Evolutionary conservation across 768 basidiomycete species (phyloP).

Genomic region (Boletus eberwhitei): DNA sequence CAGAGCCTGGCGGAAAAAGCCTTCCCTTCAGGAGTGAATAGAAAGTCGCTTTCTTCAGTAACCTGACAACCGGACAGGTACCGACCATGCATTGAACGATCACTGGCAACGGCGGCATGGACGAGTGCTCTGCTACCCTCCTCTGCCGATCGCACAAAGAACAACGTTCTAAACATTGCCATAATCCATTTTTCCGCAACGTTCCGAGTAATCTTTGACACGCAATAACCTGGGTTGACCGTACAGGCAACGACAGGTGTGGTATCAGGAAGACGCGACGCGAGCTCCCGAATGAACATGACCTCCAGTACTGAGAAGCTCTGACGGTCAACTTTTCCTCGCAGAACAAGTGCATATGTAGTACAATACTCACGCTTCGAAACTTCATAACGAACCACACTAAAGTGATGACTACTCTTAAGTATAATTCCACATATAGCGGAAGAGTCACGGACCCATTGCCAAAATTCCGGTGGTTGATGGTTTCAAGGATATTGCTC

Average conservation of each 20-base stretch:
- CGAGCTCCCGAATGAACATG: slow-evolving; percentile 35
- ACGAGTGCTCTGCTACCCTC: slow-evolving; percentile 35
- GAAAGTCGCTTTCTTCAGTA: slow-evolving; percentile 30
- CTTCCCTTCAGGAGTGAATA: slow-evolving; percentile 28
- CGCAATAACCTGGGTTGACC: slow-evolving; percentile 35
- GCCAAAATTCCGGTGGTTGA: slow-evolving; percentile 25
- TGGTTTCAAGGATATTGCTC: slow-evolving; percentile 21
- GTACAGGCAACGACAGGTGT: slow-evolving; percentile 24
- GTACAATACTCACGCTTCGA: slow-evolving; percentile 23
- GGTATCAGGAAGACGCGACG: slow-evolving; percentile 21
- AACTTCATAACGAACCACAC: slow-evolving; percentile 18
- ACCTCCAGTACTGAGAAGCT: slow-evolving; percentile 27
- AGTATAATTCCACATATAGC: not conserved
- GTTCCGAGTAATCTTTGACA: slow-evolving; percentile 27
- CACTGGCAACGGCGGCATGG: slow-evolving; percentile 29
- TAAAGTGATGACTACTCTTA: not conserved
- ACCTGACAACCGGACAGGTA: slow-evolving; percentile 28
- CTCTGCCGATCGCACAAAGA: slow-evolving; percentile 30
- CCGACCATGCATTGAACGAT: slow-evolving; percentile 27
- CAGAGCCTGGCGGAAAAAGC: slow-evolving; percentile 30
- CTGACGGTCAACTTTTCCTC: not conserved
- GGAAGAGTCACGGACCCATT: slow-evolving; percentile 12
- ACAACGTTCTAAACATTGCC: slow-evolving; percentile 1
- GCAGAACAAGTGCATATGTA: not conserved
- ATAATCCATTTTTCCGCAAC: not conserved